phyloP scores from a whole-genome alignment of 2,329 filamentous ascomycete genomes.

The Talaromyces islandicus region DNA sequence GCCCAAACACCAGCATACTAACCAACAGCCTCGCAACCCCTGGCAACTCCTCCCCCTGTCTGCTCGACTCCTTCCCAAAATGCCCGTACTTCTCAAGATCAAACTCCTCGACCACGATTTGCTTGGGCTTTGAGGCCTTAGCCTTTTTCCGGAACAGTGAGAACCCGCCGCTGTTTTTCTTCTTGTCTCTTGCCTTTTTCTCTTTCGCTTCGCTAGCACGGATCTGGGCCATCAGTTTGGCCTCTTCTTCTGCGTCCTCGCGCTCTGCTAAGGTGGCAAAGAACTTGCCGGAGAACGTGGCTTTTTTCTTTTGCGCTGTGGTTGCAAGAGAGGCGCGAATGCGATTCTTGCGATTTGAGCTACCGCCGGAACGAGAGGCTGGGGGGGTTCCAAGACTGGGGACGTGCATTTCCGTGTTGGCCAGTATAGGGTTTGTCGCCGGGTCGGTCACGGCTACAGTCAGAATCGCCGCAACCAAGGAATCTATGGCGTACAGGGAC shows the following conservation, averaged over 20 bases:
- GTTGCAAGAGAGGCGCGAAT: slow-evolving; percentile 8
- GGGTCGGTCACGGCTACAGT: slow-evolving; percentile 40
- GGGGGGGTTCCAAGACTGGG: slow-evolving; percentile 14
- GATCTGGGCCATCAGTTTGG: slow-evolving; percentile 29
- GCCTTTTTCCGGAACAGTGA: slow-evolving; percentile 1
- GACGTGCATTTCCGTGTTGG: slow-evolving; percentile 27
- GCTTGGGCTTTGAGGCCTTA: slow-evolving; percentile 20
- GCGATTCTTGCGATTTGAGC: background rate
- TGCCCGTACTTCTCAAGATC: slow-evolving; percentile 41
- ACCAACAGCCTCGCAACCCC: slow-evolving; percentile 28
- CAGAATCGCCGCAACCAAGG: slow-evolving; percentile 40
- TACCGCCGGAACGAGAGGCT: slow-evolving; percentile 2
- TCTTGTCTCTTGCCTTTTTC: slow-evolving; percentile 11
- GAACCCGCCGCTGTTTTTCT: slow-evolving; percentile 1
- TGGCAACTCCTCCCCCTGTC: slow-evolving; percentile 36
- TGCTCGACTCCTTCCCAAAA: slow-evolving; percentile 29
- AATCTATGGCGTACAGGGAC: slow-evolving; percentile 44
- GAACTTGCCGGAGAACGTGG: slow-evolving; percentile 22
- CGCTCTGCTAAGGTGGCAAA: slow-evolving; percentile 37
- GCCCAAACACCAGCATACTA: slow-evolving; percentile 31
- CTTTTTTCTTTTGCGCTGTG: slow-evolving; percentile 6
- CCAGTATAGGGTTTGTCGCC: slow-evolving; percentile 32
- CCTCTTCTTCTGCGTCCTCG: slow-evolving; percentile 35
- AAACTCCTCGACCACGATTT: slow-evolving; percentile 37
- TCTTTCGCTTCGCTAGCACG: slow-evolving; percentile 16